A percentile compares a stretch with the other conserved stretches of the same genome.
Conservation (phyloP, 441 rosid genomes). For the Macaranga tanarius region DNA sequence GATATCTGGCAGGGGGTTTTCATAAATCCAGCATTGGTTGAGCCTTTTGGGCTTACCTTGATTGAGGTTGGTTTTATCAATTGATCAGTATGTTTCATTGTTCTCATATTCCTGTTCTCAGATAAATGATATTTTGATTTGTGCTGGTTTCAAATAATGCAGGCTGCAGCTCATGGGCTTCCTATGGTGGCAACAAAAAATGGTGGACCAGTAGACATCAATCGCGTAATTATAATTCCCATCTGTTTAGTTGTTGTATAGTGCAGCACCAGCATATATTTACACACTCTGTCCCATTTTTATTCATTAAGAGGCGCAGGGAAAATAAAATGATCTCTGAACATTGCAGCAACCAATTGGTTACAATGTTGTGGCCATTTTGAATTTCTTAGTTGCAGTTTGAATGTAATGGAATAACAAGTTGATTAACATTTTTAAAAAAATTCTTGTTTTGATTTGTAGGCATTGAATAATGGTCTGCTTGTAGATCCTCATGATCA, state of each 20-base stretch:
- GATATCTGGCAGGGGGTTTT: slow-evolving; percentile 72
- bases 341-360: no score
- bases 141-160: slow-evolving; percentile 22
- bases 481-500: slow-evolving; percentile 96
- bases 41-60: slow-evolving; percentile 95
- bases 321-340: no score
- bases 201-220: slow-evolving; percentile 97
- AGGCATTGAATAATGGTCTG: slow-evolving; percentile 92
- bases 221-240: slow-evolving; percentile 45
- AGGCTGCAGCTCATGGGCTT: slow-evolving; percentile 99
- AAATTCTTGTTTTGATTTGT: slow-evolving; percentile 14
- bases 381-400: not conserved
- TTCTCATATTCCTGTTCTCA: slow-evolving; percentile 3
- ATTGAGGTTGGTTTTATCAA: slow-evolving; percentile 62
- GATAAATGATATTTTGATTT: slow-evolving; percentile 17
- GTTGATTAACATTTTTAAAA: not conserved
- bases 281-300: no score
- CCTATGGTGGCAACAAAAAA: slow-evolving; percentile 98
- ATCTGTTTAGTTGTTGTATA: not conserved
- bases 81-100: not conserved
- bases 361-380: no score
- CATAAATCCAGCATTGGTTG: slow-evolving; percentile 95
- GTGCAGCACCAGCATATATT: no score
- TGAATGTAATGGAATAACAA: not conserved
- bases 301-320: no score